Evolutionary conservation across 1,139 yeast genomes (phyloP), one percentile per base, ranked within the genome.

Genomic region (Candida dubliniensis): DNA sequence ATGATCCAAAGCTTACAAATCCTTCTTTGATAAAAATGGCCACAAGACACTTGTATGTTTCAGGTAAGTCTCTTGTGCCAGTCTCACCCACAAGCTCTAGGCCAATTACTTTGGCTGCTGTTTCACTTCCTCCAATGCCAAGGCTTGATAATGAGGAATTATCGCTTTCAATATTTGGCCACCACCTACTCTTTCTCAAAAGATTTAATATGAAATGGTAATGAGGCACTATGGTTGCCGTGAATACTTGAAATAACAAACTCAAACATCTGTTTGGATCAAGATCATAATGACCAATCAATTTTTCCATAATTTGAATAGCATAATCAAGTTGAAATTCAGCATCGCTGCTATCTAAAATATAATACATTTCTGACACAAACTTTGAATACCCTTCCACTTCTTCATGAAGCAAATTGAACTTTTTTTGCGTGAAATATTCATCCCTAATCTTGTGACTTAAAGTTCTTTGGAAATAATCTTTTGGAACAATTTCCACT

Each of bases 311-410:
- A 4, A 77, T 70, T 14, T 74, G 64, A n/a, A 76, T 58, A n/a
- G 80, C 74, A 44, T 69, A 71, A 1, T 69, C 67, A 0, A 82
- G 67, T 49, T 77, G 76, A 35, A 59, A 67, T 7, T 58, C 54
- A 8, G 77, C 66, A 44, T 76, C 74, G 2, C 66, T 64, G 25
- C 71, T 67, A 31, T 60, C 61, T 38, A 79, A 66, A 2, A 81
- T 73, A 2, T 64, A 52, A 46, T 66, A 63, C n/a, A 87, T 51
- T 46, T 83, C 81, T 7, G 75, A 75, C 0, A 83, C 64, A 32
- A 87, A 67, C 55, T 84, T 83, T 12, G 96, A 66, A 63, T 80
- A 93, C 1, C 98, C 99, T 59, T 85, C 93, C 12, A 82, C 67
- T 52, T 87, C 87, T 61, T 91, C 97, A 44, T 82, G 79, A n/a